Evolutionary conservation across 805 yeast genomes (phyloP).

Genomic region (Metschnikowia gelsemii): DNA sequence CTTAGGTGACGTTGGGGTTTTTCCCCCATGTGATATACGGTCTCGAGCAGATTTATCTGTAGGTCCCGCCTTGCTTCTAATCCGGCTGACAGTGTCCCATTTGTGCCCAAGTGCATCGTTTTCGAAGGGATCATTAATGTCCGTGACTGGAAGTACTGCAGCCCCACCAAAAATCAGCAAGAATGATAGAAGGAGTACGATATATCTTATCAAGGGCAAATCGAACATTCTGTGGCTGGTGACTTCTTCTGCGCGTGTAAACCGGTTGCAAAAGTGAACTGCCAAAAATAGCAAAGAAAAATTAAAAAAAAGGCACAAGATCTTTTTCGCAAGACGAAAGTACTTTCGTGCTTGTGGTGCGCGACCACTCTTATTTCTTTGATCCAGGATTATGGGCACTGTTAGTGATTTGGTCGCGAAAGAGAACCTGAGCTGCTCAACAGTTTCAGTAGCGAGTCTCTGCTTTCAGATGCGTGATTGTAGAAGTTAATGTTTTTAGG

Average conservation of each 20-base stretch:
- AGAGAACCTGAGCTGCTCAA: constrained; percentile 14
- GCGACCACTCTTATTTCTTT: background rate
- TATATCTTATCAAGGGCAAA: constrained; percentile 6
- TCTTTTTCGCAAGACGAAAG: no score
- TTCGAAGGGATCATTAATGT: background rate
- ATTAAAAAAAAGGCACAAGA: no score
- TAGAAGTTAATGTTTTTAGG: constrained; percentile 11
- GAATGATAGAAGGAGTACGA: constrained; percentile 5
- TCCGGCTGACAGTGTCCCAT: constrained; percentile 10
- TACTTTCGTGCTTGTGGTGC: no score
- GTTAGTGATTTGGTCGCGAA: constrained; percentile 7
- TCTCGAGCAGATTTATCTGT: constrained; percentile 4
- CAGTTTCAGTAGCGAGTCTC: constrained; percentile 16
- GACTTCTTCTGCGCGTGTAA: background rate
- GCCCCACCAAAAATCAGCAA: constrained; percentile 5
- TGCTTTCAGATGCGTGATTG: constrained; percentile 13
- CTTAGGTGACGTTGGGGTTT: background rate
- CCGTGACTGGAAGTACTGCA: constrained; percentile 6
- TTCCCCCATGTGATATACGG: constrained; percentile 4
- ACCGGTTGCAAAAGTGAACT: constrained; percentile 10
- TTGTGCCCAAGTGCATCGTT: constrained; percentile 3
- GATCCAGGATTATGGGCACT: background rate
- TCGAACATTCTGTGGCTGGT: constrained; percentile 5
- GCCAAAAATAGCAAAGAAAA: no score
- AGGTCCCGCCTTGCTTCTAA: constrained; percentile 7